Evolutionary conservation across 192 early-diverging fungal species (phyloP), one percentile per base, ranked within the genome.

Genomic region (Diversispora eburnea): DNA sequence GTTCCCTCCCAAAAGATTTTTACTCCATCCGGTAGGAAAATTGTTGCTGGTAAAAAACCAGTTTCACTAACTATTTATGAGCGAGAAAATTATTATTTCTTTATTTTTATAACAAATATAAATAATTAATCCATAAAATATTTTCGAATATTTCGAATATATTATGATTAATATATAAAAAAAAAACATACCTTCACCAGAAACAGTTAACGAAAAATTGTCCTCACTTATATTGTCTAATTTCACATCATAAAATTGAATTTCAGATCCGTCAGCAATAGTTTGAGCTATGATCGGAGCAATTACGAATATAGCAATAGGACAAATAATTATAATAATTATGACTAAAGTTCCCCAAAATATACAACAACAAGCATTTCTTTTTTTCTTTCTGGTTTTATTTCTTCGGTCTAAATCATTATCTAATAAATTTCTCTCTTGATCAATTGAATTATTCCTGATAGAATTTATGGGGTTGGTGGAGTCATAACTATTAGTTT

Each of bases 231-330:
- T 13, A n/a, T 73, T 55, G 17, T 12, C 42, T 52, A 73, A 25
- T 46, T 64, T 64, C 10, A 45, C 72, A 41, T 5, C 54, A 6
- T 42, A 64, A 54, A 82, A 82, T 19, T 66, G 55, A 60, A 87
- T 79, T 55, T 62, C 61, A 54, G 79, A 73, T 42, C 81, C 67
- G 66, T 85, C 84, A 51, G 87, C 70, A 58, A 78, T 77, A 8
- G 25, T 42, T 75, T 87, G 85, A 25, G 84, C 83, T 47, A 88
- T 80, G 60, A 80, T 78, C 25, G 87, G 86, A 70, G 86, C 77
- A 59, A 83, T 74, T 3, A 88, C 86, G 58, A 86, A 86, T 41
- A 87, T 66, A 22, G 76, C 72, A 4, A 88, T 46, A 39, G 79
- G 80, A 8, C 87, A 79, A 8, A 84, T 73, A 39, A 86, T 81